These are phyloP conservation scores for Geotrichum citri-aurantii DNA, from an alignment of 1,139 yeast species.

Conservation along the genomic window DNA sequence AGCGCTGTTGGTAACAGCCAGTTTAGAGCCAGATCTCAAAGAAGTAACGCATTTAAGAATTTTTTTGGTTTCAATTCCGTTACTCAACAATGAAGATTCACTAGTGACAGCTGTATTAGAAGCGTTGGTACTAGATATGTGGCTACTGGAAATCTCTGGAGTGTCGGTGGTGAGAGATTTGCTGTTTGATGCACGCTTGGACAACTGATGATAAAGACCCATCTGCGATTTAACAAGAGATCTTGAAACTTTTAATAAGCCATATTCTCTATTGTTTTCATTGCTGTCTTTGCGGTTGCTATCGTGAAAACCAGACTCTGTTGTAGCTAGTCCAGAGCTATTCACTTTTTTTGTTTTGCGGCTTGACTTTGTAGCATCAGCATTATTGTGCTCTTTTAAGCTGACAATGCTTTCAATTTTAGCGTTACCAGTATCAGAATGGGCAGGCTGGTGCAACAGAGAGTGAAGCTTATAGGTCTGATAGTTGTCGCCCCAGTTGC, in stretches of 20 bases:
- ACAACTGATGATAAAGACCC: not conserved
- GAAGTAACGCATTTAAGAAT: not conserved
- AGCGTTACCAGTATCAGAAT: not conserved
- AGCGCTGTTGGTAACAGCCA: slow-evolving; percentile 10
- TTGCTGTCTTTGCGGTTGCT: not conserved
- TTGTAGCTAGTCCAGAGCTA: not conserved
- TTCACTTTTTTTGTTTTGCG: not conserved
- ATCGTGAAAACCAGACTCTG: not conserved
- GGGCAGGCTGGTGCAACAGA: slow-evolving; percentile 10
- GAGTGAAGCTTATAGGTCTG: slow-evolving; percentile 13
- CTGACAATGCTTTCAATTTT: not conserved
- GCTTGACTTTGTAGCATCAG: not conserved
- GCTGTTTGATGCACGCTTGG: not conserved
- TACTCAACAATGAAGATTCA: not conserved
- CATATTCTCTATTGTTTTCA: not conserved
- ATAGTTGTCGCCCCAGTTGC: slow-evolving; percentile 16
- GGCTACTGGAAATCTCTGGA: not conserved
- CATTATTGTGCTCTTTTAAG: not conserved
- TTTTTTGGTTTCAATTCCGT: not conserved
- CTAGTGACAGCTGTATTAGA: not conserved
- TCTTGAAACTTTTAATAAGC: not conserved
- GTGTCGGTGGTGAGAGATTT: not conserved
- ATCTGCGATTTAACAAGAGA: not conserved
- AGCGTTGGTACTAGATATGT: not conserved
- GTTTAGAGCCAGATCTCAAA: not conserved